Conservation (phyloP, 1,139 yeast genomes). For the Geotrichum phurueaensis region DNA sequence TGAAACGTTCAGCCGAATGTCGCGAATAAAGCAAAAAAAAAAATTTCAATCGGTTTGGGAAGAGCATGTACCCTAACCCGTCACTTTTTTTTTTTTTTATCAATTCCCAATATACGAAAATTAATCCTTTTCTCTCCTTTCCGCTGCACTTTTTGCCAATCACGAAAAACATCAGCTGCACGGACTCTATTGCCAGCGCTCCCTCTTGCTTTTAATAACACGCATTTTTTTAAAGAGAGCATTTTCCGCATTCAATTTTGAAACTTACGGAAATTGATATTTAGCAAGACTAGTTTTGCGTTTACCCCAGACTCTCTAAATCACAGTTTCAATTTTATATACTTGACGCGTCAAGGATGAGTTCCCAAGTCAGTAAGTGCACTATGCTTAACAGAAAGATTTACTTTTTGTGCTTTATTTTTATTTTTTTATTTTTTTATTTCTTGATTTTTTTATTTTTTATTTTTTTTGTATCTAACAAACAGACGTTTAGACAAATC, state of each 20-base stretch:
- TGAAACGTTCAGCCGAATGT: background rate
- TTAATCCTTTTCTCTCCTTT: background rate
- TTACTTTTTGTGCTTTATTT: background rate
- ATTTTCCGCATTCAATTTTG: background rate
- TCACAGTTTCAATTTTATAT: background rate
- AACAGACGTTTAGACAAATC: conserved; percentile 17
- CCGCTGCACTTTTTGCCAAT: background rate
- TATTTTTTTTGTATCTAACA: background rate
- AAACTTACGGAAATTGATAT: background rate
- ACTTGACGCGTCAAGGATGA: conserved; percentile 1
- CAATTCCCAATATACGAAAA: background rate
- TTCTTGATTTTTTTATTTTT: background rate
- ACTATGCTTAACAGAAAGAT: background rate
- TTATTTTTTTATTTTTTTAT: background rate
- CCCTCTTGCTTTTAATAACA: background rate
- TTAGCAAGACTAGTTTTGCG: background rate
- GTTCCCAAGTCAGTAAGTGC: conserved; percentile 10
- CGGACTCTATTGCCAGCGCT: background rate
- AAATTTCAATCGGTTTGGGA: background rate
- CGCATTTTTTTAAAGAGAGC: background rate
- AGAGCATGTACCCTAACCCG: background rate
- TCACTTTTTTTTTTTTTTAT: background rate
- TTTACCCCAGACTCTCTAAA: background rate
- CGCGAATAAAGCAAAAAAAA: background rate
- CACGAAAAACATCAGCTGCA: background rate